Percentiles rank a stretch among this genome's conserved stretches.
These are phyloP conservation scores for Trichomonascaceae sp. DNA, from an alignment of 1,139 yeast genomes.

Conservation along the genomic window DNA sequence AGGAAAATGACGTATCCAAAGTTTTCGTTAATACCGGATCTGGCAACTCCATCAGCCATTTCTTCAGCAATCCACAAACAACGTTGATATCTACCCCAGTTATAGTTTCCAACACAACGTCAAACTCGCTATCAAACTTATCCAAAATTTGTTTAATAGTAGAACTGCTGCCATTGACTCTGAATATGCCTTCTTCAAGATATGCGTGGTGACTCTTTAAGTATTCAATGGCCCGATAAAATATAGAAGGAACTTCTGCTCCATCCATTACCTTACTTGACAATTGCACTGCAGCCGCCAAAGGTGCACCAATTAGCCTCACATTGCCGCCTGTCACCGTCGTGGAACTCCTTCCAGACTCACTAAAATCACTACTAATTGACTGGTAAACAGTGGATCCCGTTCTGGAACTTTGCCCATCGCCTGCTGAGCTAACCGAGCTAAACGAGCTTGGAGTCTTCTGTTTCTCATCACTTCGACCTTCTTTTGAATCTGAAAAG, in stretches of 20 bases:
- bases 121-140: constrained; percentile 51
- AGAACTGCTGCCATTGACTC: constrained; percentile 85
- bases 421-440: constrained; percentile 3
- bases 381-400: background rate
- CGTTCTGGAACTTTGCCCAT: background rate
- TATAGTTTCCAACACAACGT: constrained; percentile 54
- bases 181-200: constrained; percentile 83
- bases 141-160: constrained; percentile 68
- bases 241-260: constrained; percentile 61
- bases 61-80: constrained; percentile 69
- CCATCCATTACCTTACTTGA: constrained; percentile 34
- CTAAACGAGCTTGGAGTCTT: background rate
- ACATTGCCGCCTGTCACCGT: background rate
- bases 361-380: background rate
- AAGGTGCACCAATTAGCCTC: constrained; percentile 58
- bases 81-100: constrained; percentile 60
- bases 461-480: background rate
- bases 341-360: background rate
- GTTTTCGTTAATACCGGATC: constrained; percentile 53
- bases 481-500: background rate
- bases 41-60: constrained; percentile 69
- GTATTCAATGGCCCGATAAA: constrained; percentile 69
- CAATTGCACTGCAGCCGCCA: constrained; percentile 50
- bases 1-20: constrained; percentile 37
- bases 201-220: constrained; percentile 64